A percentile compares a stretch with the other conserved stretches of the same genome.
These are phyloP conservation scores for Skeletonema grethae DNA, from an alignment of 108 stramenopile genomes.

Conservation along the genomic window DNA sequence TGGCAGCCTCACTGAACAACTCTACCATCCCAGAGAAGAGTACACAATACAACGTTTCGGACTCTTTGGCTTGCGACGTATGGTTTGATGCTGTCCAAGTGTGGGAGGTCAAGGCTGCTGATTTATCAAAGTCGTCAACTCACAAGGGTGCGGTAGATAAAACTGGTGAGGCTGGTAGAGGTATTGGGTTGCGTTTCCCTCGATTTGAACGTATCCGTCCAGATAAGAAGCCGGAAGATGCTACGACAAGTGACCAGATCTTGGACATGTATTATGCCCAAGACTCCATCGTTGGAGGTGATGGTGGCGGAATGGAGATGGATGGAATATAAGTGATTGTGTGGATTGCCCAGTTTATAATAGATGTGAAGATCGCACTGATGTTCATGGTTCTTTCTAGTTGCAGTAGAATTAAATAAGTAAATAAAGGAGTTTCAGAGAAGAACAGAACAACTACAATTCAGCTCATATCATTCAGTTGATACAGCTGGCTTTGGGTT, in stretches of 20 bases:
- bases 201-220: constrained; percentile 95
- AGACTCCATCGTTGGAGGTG: constrained; percentile 69
- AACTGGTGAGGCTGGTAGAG: constrained; percentile 82
- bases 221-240: constrained; percentile 97
- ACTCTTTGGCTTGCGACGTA: constrained; percentile 89
- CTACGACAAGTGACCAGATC: constrained; percentile 95
- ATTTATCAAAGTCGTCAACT: constrained; percentile 88
- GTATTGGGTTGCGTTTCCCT: constrained; percentile 99
- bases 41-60: constrained; percentile 83
- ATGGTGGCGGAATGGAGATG: constrained; percentile 47
- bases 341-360: too few relatives aligned
- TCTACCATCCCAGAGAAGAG: constrained; percentile 70
- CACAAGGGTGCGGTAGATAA: constrained; percentile 90
- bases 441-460: too few relatives aligned
- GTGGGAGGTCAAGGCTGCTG: constrained; percentile 99
- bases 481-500: too few relatives aligned
- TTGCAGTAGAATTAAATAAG: too few relatives aligned
- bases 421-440: too few relatives aligned
- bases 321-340: constrained; percentile 53
- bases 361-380: too few relatives aligned
- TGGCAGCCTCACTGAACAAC: constrained; percentile 78
- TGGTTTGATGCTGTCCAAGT: constrained; percentile 97
- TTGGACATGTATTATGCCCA: constrained; percentile 95
- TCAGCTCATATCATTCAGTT: too few relatives aligned
- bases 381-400: too few relatives aligned